phyloP scores from a whole-genome alignment of 129 eudicot species.

The Solidago caesia region DNA sequence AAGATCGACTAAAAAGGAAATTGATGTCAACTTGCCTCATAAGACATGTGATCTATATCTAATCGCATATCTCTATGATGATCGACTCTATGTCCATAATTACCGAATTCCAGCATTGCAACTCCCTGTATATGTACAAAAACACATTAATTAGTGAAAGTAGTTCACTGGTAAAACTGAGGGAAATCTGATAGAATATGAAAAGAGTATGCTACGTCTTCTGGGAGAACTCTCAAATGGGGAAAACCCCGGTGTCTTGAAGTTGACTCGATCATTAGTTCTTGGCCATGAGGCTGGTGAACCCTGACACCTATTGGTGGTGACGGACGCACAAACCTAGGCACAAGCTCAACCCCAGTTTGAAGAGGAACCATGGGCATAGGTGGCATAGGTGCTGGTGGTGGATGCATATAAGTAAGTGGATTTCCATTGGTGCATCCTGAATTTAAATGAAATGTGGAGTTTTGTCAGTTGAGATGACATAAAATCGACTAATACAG shows the following conservation, averaged over 20 bases:
- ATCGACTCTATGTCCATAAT: slow-evolving; percentile 58
- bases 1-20: slow-evolving; percentile 5
- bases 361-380: slow-evolving; percentile 20
- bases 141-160: background rate
- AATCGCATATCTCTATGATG: slow-evolving; percentile 93
- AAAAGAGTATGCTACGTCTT: slow-evolving; percentile 55
- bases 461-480: background rate
- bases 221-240: slow-evolving; percentile 74
- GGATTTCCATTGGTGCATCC: slow-evolving; percentile 54
- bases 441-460: slow-evolving; percentile 6
- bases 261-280: slow-evolving; percentile 43
- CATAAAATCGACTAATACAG: background rate
- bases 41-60: slow-evolving; percentile 97
- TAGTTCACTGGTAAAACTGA: background rate
- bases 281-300: slow-evolving; percentile 61
- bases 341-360: slow-evolving; percentile 20
- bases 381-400: slow-evolving; percentile 44
- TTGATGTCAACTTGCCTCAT: slow-evolving; percentile 60
- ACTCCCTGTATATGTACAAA: slow-evolving; percentile 44
- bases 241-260: slow-evolving; percentile 61
- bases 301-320: slow-evolving; percentile 57
- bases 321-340: slow-evolving; percentile 51
- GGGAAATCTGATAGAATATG: background rate
- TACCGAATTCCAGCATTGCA: slow-evolving; percentile 61
- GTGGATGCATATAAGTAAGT: slow-evolving; percentile 49